Evolutionary conservation across 2,329 filamentous ascomycete genomes (phyloP), one percentile per base, ranked within the genome.

Genomic region (Fonsecaea nubica): DNA sequence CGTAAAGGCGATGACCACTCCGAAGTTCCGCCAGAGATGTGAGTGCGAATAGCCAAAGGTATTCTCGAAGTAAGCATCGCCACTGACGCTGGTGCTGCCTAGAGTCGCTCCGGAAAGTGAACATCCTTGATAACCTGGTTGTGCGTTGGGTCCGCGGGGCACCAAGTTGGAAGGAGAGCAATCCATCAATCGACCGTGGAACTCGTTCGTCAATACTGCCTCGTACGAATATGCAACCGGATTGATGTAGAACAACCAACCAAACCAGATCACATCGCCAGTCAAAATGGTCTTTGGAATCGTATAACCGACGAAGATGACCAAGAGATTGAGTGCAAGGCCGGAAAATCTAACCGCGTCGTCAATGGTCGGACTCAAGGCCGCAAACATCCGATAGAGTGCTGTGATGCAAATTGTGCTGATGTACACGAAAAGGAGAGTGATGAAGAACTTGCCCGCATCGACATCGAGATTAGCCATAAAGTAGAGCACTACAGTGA

Each of bases 1-100:
- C 0, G 87, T 86, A 71, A 92, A 95, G 0, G 89, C 91, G 71
- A 93, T 87, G 1, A 95, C 78, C 3, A 93, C 88, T 36, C 90
- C 91, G 73, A 91, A 92, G 75, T 94, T 93, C 3, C 91, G 87
- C 82, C 88, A 90, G 0, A 90, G 76, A 72, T 90, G 82, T 32
- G 77, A 79, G 18, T 86, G 80, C 0, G 82, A 82, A 72, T 70
- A 72, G 45, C 83, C 79, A 76, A 85, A 90, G 7, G 82, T 82
- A 0, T 81, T 80, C 9, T 79, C 71, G 1, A 90, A 74, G 71
- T 90, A 91, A 25, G 78, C 77, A 1, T 80, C 75, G 38, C 88
- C 88, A 36, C 81, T 72, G 12, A 90, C 83, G 2, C 75, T 79
- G 0, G 79, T 78, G 21, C 80, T 80, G 36, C 85, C 85, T 12